phyloP scores from a whole-genome alignment of 176 grass and related monocot genomes.

The barley (Hordeum vulgare) region DNA sequence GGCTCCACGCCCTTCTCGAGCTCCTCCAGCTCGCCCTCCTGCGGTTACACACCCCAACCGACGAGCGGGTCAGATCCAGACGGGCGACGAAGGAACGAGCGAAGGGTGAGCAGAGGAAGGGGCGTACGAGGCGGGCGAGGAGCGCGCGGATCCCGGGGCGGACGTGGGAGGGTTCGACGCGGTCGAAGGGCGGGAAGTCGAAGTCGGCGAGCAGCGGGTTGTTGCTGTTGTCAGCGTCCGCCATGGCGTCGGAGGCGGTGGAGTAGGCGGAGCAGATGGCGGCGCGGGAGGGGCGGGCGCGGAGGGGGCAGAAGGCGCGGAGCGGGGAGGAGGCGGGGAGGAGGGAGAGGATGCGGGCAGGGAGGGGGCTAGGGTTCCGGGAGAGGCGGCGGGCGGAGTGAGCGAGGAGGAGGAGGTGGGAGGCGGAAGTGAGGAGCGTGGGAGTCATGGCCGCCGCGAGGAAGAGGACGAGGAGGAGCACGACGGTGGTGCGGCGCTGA shows the following conservation, averaged over 20 bases:
- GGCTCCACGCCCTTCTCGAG: constrained; percentile 83
- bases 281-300: not conserved
- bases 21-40: constrained; percentile 75
- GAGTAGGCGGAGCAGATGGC: constrained; percentile 32
- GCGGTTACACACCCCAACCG: not conserved
- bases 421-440: not conserved
- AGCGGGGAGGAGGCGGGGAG: constrained; percentile 49
- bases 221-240: constrained; percentile 20
- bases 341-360: constrained; percentile 7
- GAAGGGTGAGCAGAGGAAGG: not conserved
- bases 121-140: constrained; percentile 34
- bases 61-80: not conserved
- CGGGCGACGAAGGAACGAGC: not conserved
- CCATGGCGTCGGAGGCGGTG: not conserved
- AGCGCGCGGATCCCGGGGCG: constrained; percentile 68
- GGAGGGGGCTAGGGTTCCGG: not conserved
- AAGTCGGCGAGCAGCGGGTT: constrained; percentile 68
- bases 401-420: not conserved
- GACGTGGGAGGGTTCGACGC: constrained; percentile 65
- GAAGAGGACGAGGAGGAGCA: not conserved
- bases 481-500: not conserved
- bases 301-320: constrained; percentile 48
- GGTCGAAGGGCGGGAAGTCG: constrained; percentile 73
- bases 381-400: no score
- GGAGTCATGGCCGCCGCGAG: not conserved